These are phyloP conservation scores for Ganoderma leucocontextum DNA, from an alignment of 1,284 basidiomycete species.

Conservation along the genomic window DNA sequence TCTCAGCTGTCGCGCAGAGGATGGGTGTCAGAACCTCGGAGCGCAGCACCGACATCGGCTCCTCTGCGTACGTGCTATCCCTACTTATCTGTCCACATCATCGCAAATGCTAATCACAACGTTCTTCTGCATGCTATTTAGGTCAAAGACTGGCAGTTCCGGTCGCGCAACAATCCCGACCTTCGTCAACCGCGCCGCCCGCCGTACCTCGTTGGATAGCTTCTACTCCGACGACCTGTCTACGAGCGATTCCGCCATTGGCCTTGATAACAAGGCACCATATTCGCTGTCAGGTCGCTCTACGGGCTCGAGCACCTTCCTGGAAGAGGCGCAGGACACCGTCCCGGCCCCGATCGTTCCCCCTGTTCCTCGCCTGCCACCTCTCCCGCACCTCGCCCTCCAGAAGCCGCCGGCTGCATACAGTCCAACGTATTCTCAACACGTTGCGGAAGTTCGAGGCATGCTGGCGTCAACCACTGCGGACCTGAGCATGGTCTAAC, in stretches of 20 bases:
- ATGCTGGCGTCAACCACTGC: too few relatives aligned
- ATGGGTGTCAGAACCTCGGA: neutral
- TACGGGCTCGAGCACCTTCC: neutral
- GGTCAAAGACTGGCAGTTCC: neutral
- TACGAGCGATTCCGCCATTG: neutral
- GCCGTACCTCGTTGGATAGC: constrained; percentile 3
- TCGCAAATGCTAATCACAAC: neutral
- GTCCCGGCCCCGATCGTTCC: neutral
- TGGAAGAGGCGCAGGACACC: neutral
- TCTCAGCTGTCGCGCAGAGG: constrained; percentile 7
- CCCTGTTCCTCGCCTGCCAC: neutral
- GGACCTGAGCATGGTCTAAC: too few relatives aligned
- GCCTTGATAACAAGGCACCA: neutral
- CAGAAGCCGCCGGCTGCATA: neutral
- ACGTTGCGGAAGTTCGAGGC: too few relatives aligned
- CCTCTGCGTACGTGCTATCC: neutral
- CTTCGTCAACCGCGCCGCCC: neutral
- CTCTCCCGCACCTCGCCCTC: neutral
- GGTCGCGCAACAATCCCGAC: neutral
- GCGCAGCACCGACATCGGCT: neutral
- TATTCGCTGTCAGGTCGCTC: neutral
- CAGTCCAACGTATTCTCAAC: too few relatives aligned
- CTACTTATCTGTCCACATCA: too few relatives aligned
- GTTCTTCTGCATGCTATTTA: neutral
- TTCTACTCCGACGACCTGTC: neutral